phyloP scores from a whole-genome alignment of 1,284 basidiomycete species.

The Trametes pubescens region DNA sequence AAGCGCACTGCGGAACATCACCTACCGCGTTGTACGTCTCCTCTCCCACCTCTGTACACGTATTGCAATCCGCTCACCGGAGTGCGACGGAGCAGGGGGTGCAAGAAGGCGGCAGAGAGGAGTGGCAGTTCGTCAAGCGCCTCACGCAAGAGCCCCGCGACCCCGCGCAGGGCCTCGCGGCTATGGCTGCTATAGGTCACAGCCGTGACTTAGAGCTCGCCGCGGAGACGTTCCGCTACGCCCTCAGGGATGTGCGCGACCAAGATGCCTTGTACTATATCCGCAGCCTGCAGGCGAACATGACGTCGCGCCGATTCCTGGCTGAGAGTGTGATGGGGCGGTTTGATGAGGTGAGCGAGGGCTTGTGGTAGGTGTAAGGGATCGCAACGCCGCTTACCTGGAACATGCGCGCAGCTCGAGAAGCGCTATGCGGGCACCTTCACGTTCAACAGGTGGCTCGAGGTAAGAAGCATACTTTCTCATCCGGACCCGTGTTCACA shows the following conservation, averaged over 20 bases:
- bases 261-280: slow-evolving; percentile 71
- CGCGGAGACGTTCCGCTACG: slow-evolving; percentile 67
- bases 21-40: slow-evolving; percentile 55
- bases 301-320: slow-evolving; percentile 50
- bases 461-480: slow-evolving; percentile 6
- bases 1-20: slow-evolving; percentile 69
- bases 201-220: slow-evolving; percentile 55
- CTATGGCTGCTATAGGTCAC: slow-evolving; percentile 66
- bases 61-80: not conserved
- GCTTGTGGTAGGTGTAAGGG: not conserved
- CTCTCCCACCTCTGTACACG: not conserved
- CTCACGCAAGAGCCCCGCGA: slow-evolving; percentile 79
- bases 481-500: too few relatives aligned
- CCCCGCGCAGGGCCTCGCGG: slow-evolving; percentile 72
- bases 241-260: slow-evolving; percentile 62
- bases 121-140: slow-evolving; percentile 78
- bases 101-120: slow-evolving; percentile 60
- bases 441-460: slow-evolving; percentile 39
- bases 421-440: slow-evolving; percentile 78
- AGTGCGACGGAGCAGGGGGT: slow-evolving; percentile 56
- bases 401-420: slow-evolving; percentile 2
- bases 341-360: slow-evolving; percentile 63
- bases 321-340: slow-evolving; percentile 60
- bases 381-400: not conserved
- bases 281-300: slow-evolving; percentile 53